These are phyloP conservation scores for Periconia sp. DNA, from an alignment of 2,329 filamentous ascomycete species.

Conservation along the genomic window DNA sequence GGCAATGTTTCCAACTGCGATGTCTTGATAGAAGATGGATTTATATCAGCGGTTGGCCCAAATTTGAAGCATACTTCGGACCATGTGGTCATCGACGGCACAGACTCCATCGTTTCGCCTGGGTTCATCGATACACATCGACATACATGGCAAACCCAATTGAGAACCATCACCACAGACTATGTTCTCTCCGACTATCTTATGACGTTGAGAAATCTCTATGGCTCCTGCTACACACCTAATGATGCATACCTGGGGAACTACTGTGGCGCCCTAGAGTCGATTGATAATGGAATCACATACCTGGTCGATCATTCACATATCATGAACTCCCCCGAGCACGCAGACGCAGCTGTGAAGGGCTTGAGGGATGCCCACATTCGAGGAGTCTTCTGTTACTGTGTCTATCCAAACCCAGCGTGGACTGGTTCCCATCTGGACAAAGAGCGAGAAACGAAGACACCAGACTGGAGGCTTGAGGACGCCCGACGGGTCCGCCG, in stretches of 20 bases:
- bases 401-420: too few species aligned
- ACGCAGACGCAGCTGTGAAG: too few species aligned
- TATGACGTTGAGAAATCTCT: constrained; percentile 44
- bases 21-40: too few species aligned
- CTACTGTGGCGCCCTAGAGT: neutral
- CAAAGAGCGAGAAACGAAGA: too few species aligned
- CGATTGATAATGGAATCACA: constrained; percentile 1
- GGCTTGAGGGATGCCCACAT: too few species aligned
- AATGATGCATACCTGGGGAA: neutral
- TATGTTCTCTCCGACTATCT: constrained; percentile 51
- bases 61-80: too few species aligned
- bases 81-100: constrained; percentile 57
- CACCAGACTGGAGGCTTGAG: too few species aligned
- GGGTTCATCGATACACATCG: constrained; percentile 61
- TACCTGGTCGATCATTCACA: constrained; percentile 54
- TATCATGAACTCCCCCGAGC: constrained; percentile 45
- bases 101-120: constrained; percentile 58
- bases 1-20: too few species aligned
- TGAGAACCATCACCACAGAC: constrained; percentile 59
- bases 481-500: too few species aligned
- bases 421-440: too few species aligned
- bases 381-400: too few species aligned
- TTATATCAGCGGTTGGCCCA: too few species aligned
- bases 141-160: constrained; percentile 56
- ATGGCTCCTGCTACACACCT: constrained; percentile 25